Percentiles rank a stretch among this genome's conserved stretches.
Conservation (phyloP, 495 filamentous ascomycete genomes). For the Chaetomium tenue region DNA sequence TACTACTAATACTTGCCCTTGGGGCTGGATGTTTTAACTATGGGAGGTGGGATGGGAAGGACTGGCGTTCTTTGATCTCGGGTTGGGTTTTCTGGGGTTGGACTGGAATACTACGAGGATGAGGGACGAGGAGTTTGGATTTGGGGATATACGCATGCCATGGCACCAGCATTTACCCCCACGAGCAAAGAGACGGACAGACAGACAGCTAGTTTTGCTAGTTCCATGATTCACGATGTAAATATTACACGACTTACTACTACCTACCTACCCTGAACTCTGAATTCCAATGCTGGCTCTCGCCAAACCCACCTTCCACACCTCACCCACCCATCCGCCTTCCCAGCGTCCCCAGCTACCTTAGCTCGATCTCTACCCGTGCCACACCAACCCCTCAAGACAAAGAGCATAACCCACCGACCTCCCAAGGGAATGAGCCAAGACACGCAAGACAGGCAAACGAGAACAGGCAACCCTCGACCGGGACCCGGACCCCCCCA, state of each 20-base stretch:
- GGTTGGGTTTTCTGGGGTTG: not conserved
- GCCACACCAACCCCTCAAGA: not conserved
- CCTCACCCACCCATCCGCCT: not conserved
- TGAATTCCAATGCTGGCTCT: not conserved
- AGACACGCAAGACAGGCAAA: not conserved
- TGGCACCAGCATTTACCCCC: slow-evolving; percentile 1
- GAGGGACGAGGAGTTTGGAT: slow-evolving; percentile 11
- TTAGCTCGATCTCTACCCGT: not conserved
- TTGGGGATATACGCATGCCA: not conserved
- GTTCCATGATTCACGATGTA: slow-evolving; percentile 10
- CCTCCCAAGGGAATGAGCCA: not conserved
- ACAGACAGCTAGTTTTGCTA: slow-evolving; percentile 4
- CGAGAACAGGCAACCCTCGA: not conserved
- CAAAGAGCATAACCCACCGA: not conserved
- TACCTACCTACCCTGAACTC: too few relatives aligned
- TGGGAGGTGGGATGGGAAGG: not conserved
- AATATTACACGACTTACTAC: not conserved
- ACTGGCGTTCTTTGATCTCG: slow-evolving; percentile 8
- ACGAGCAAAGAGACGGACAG: not conserved
- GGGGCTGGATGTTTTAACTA: not conserved
- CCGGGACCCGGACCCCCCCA: not conserved
- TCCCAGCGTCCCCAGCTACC: not conserved
- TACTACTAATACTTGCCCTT: not conserved
- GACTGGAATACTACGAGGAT: not conserved
- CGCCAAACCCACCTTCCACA: not conserved